Evolutionary conservation across 768 basidiomycete genomes (phyloP), one percentile per base, ranked within the genome.

Genomic region (Podaxis sp.): DNA sequence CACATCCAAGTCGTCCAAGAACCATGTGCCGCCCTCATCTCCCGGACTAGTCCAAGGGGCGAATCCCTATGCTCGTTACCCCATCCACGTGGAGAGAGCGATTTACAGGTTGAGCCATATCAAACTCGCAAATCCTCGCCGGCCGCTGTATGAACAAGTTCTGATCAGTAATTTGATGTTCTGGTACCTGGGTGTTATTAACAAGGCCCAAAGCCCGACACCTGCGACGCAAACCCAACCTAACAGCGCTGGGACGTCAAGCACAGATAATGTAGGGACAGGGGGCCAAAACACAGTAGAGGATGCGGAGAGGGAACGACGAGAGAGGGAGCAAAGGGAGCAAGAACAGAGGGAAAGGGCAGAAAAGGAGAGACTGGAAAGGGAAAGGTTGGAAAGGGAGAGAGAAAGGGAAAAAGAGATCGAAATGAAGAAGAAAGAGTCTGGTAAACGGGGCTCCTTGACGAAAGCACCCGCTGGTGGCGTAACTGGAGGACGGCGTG

Each of bases 161-260:
- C 77, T 93, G 60, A 93, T 92, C 72, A 92, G 90, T 70, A 94
- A 94, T 70, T 77, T 94, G 68, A 97, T 96, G 93, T 98, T 99
- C 80, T 99, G 97, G 97, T 99, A 98, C 71, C 82, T 99, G 38
- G 93, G 95, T 11, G 88, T 98, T 65, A 98, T 98, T 75, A 97
- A 98, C 74, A 95, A 96, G 74, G 84, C 92, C 18, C 89, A 88
- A 68, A 82, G 69, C 55, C 76, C 80, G 13, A 72, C 77, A 3
- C 70, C 76, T 63, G 37, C 73, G 74, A 70, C 68, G 6, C 61
- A 70, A 4, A 69, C 67, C 37, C 54, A 70, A 40, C 62, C 67
- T 0, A 52, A 65, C 7, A 72, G 74, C 40, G 69, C 63, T 27
- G 59, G 66, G 7, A 44, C 21, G 13, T 47, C 69, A 64, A 50